Conservation (phyloP, 176 grass and related monocot species). For the Avena insularis region DNA sequence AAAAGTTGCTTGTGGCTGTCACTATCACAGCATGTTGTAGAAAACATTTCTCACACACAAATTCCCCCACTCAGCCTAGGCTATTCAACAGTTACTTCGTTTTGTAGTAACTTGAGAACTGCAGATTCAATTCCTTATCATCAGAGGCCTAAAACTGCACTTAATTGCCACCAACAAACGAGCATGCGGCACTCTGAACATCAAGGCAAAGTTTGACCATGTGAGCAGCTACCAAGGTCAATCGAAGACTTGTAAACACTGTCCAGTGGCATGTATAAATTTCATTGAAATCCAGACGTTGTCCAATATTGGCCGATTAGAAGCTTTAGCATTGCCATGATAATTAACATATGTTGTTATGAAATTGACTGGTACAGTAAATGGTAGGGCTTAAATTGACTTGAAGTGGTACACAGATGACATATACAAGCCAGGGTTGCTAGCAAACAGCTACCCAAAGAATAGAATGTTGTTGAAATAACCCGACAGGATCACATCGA, state of each 20-base stretch:
- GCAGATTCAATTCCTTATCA: background rate
- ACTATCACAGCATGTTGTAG: too few species aligned
- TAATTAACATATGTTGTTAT: conserved; percentile 4
- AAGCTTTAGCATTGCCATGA: background rate
- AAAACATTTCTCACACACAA: too few species aligned
- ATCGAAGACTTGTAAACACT: background rate
- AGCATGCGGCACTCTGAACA: background rate
- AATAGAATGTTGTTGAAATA: conserved; percentile 37
- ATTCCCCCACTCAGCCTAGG: too few species aligned
- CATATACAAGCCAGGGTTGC: background rate
- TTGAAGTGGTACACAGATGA: background rate
- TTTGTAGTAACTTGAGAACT: too few species aligned
- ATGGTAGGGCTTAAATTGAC: background rate
- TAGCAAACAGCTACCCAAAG: conserved; percentile 20
- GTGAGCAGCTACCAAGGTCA: background rate
- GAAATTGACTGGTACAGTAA: background rate
- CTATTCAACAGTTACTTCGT: too few species aligned
- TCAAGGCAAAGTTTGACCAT: background rate
- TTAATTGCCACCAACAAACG: background rate
- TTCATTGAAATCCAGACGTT: background rate
- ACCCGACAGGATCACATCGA: conserved; percentile 37
- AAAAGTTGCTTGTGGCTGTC: too few species aligned
- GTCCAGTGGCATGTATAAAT: background rate
- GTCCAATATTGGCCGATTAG: background rate
- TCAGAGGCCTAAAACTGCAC: background rate